These are phyloP conservation scores for Heliosperma pusillum DNA, from an alignment of 148 eudicot species.

Conservation along the genomic window DNA sequence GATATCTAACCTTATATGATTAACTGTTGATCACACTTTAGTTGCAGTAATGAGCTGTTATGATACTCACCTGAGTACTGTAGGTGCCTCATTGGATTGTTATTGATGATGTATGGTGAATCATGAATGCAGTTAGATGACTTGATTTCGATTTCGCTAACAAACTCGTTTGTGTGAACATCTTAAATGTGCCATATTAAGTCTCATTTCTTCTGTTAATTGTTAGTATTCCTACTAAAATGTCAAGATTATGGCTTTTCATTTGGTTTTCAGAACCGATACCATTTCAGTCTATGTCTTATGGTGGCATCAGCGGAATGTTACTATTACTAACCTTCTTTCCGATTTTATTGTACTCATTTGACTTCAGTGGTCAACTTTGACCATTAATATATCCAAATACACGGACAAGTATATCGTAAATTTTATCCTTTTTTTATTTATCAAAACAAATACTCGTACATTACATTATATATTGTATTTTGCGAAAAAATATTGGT, in stretches of 20 bases:
- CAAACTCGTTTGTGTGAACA: neutral
- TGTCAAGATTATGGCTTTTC: neutral
- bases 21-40: neutral
- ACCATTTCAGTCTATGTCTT: constrained; percentile 3
- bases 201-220: constrained; percentile 2
- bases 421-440: too few relatives aligned
- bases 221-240: neutral
- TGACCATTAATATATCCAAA: neutral
- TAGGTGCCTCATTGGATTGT: constrained; percentile 12
- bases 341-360: too few relatives aligned
- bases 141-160: neutral
- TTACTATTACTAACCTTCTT: too few relatives aligned
- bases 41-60: neutral
- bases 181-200: neutral
- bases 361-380: too few relatives aligned
- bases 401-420: neutral
- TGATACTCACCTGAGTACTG: neutral
- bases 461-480: too few relatives aligned
- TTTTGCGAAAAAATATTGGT: too few relatives aligned
- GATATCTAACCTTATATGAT: constrained; percentile 1
- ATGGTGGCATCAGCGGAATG: neutral
- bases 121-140: neutral
- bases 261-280: neutral
- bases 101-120: neutral
- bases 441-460: too few relatives aligned